Evolutionary conservation across 306 rosid species (phyloP).

Genomic region (Astragalus membranaceus): DNA sequence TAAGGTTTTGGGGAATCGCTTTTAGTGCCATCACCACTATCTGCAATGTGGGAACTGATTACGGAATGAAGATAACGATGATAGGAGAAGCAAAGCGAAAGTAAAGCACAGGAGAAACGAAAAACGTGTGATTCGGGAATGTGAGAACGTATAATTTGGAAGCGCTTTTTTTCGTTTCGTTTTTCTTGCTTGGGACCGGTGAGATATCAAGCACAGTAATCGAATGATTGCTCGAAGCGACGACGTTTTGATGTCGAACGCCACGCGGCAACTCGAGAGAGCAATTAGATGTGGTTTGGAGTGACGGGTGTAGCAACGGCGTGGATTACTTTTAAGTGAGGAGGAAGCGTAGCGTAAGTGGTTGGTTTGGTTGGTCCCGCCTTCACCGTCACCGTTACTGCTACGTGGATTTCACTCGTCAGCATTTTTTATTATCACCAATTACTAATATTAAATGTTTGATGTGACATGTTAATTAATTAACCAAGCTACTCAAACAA

Average conservation of each 20-base stretch:
- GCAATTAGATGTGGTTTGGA: neutral
- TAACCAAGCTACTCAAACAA: too few relatives aligned
- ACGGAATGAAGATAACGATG: neutral
- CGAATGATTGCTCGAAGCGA: neutral
- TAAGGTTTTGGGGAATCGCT: neutral
- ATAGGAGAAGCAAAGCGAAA: neutral
- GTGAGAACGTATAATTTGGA: neutral
- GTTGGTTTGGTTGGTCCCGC: constrained; percentile 21
- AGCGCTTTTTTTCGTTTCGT: neutral
- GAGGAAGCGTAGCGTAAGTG: constrained; percentile 7
- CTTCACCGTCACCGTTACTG: constrained; percentile 33
- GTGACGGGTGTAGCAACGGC: constrained; percentile 30
- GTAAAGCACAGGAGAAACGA: constrained; percentile 6
- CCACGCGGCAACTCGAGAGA: constrained; percentile 8
- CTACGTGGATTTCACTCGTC: neutral
- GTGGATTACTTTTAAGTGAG: neutral
- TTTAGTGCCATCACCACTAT: neutral
- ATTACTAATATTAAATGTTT: neutral
- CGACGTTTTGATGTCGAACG: neutral
- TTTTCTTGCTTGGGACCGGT: neutral
- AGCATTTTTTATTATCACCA: neutral
- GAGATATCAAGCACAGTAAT: neutral
- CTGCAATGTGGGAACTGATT: constrained; percentile 8
- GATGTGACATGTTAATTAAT: too few relatives aligned
- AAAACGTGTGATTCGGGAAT: neutral